Percentiles rank a stretch among this genome's conserved stretches.
Conservation (phyloP, 106 monocot species). For the Gastrodia elata region DNA sequence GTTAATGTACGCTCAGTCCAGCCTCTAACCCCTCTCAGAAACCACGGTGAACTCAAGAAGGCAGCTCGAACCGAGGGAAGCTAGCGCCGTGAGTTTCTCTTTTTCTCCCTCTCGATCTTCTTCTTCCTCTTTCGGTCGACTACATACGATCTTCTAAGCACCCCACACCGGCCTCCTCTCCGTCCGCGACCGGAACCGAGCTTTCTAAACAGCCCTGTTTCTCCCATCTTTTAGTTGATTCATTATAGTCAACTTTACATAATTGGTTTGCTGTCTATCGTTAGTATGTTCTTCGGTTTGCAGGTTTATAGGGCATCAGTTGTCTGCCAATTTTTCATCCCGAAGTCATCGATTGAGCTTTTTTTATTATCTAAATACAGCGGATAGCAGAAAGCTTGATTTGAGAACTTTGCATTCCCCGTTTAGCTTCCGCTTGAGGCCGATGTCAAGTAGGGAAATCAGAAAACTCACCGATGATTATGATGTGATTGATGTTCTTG, state of each 20-base stretch:
- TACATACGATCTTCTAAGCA: no score
- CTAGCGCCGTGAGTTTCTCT: no score
- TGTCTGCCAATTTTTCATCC: neutral
- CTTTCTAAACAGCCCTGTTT: no score
- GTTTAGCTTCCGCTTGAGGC: neutral
- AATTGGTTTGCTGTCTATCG: neutral
- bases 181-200: no score
- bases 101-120: no score
- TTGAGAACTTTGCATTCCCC: neutral
- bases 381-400: neutral
- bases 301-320: neutral
- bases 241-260: neutral
- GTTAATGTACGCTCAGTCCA: no score
- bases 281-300: neutral
- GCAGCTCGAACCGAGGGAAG: no score
- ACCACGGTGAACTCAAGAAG: no score
- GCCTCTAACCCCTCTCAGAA: no score
- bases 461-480: constrained; percentile 53
- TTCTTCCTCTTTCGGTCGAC: no score
- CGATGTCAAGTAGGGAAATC: constrained; percentile 19
- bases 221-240: no score
- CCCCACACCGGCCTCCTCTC: no score
- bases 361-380: neutral
- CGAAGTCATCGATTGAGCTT: neutral
- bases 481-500: constrained; percentile 46